Conservation (phyloP, 2,329 filamentous ascomycete genomes). For the Cadophora luteo-olivacea region DNA sequence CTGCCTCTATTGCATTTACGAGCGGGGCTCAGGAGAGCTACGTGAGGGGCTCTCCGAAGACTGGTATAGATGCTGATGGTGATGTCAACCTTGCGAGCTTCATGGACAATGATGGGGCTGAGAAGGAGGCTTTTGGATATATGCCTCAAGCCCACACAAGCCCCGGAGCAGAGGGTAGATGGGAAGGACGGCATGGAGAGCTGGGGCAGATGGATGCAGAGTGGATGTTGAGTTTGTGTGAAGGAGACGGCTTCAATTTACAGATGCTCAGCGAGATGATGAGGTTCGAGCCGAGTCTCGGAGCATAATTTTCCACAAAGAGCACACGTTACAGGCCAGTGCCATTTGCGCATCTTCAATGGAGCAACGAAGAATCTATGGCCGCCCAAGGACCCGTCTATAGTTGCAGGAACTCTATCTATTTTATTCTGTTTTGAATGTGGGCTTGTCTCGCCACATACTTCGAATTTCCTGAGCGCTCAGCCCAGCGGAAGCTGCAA, state of each 20-base stretch:
- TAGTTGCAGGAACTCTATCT: not conserved
- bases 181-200: conserved; percentile 38
- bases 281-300: not conserved
- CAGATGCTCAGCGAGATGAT: not conserved
- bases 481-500: no score
- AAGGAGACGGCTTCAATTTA: not conserved
- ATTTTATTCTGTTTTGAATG: not conserved
- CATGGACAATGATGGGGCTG: conserved; percentile 46
- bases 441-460: not conserved
- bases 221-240: not conserved
- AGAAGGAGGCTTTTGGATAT: conserved; percentile 50
- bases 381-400: no score
- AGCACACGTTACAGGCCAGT: not conserved
- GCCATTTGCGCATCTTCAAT: not conserved
- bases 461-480: not conserved
- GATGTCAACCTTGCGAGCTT: not conserved
- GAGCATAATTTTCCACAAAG: not conserved
- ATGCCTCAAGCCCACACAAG: conserved; percentile 30
- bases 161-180: conserved; percentile 29
- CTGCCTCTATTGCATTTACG: not conserved
- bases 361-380: not conserved
- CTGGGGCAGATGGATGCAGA: conserved; percentile 32
- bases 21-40: not conserved
- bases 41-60: not conserved
- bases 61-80: not conserved